A percentile compares a stretch with the other conserved stretches of the same genome.
Evolutionary conservation across 2,329 filamentous ascomycete species (phyloP).

Genomic region (Alternaria triticina): DNA sequence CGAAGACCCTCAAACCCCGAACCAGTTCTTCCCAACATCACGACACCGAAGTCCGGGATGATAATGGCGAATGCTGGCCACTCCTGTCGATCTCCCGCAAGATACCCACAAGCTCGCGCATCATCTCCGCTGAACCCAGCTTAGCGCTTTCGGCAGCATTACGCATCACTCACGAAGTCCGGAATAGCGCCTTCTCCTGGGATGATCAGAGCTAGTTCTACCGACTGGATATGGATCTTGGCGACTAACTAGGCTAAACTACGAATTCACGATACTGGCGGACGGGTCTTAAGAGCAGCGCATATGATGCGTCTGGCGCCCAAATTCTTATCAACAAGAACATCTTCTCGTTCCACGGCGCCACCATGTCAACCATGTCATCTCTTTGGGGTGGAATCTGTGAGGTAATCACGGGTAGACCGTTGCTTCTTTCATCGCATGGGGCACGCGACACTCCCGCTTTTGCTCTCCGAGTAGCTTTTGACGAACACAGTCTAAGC

Average conservation of each 20-base stretch:
- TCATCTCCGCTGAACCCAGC: neutral
- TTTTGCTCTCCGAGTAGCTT: neutral
- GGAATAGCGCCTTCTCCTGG: neutral
- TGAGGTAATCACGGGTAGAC: neutral
- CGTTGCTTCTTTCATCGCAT: neutral
- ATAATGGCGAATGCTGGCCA: neutral
- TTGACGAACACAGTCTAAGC: neutral
- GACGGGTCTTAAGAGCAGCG: neutral
- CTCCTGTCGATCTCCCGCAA: slow-evolving; percentile 5
- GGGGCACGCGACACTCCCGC: neutral
- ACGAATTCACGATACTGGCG: neutral
- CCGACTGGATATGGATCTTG: neutral
- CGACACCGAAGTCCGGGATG: neutral
- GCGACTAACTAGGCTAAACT: neutral
- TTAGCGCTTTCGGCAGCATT: slow-evolving; percentile 1
- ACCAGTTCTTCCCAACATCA: neutral
- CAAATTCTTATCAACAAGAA: neutral
- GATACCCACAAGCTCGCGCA: neutral
- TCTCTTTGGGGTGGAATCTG: too few relatives aligned
- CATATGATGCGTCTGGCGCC: neutral
- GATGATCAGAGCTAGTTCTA: neutral
- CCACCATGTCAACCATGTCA: neutral
- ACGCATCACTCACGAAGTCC: neutral
- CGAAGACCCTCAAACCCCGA: neutral
- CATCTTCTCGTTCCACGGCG: neutral